Evolutionary conservation across 2,329 filamentous ascomycete genomes (phyloP), one percentile per base, ranked within the genome.

Genomic region (Phoma herbarum): DNA sequence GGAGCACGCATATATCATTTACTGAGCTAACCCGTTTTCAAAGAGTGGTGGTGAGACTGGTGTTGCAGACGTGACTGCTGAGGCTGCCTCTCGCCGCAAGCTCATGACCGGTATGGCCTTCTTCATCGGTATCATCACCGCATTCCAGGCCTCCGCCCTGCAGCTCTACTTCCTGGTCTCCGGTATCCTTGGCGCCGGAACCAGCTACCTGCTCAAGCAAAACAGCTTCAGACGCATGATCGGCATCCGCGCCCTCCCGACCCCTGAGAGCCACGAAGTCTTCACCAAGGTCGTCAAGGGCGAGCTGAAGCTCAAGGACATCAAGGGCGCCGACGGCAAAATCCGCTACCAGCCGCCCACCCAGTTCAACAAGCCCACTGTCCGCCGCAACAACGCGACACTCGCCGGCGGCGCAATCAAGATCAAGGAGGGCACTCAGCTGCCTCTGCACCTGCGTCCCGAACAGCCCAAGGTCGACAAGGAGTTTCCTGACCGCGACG

Each of bases 111-210:
- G 78, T 39, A 65, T 91, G 28, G 88, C 89, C 2, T 61, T 74
- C 7, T 31, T 89, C 2, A 81, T 85, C 8, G 76, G 85, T 28
- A 2, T 78, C 4, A 79, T 90, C 69, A 87, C 86, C 51, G 67
- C 78, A 12, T 84, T 77, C 60, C 83, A 84, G 71, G 83, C 86
- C 0, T 82, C 84, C 23, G 82, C 80, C 20, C 74, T 90, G 2
- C 87, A 90, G 70, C 69, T 90, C 28, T 89, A 86, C 78, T 90
- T 92, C 77, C 74, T 84, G 51, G 63, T 77, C 14, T 77, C 81
- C 3, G 72, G 77, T 57, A 39, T 76, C 9, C 59, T 81, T n/a
- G 78, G 78, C 29, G 71, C 78, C 42, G 14, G 70, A 1, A 80
- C 82, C 31, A 75, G 70, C 10, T 66, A 67, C n/a, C 20, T 79